Base-by-base conservation (phyloP, 768 basidiomycete species). In the Phaeotremella skinneri region DNA sequence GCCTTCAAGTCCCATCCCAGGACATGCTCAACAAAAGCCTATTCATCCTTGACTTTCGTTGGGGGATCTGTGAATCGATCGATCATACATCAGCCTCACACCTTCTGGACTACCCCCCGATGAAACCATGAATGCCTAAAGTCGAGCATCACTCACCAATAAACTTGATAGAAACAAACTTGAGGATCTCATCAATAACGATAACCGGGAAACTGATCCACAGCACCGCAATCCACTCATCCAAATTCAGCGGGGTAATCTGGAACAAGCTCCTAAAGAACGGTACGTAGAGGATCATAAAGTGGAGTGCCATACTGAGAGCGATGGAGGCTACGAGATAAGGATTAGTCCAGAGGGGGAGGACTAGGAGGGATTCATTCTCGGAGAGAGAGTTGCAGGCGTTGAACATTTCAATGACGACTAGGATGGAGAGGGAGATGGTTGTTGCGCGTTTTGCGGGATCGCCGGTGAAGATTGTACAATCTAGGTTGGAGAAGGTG, bases 231-330 rank as follows among this genome's bases (percentile, higher is more conserved):
- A 87, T 85, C 94, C 94, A 99, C 78, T 99, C 94, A 21, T 77
- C 78, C 89, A 87, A 91, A 81, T 97, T 94, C 60, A 99, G 83
- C 2, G 93, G 91, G 0, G 88, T 87, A 75, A 97, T 96, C 42
- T 88, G 89, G 74, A 98, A 97, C 58, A 96, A 72, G 5, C 85
- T 81, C 88, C 91, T 66, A 62, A 99, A 91, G 86, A 96, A 90
- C 2, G 94, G 93, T 32, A 96, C 89, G 76, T 99, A 99, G 62
- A 99, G 82, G 70, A 98, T 97, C 81, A 87, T 88, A 69, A 96
- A 84, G 77, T 98, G 94, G 27, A 98, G 80, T 1, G 79, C 85
- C 93, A 98, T 97, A 76, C 90, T 93, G 54, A 99, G 79, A 16
- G 86, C 76, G 71, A 97, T 90, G 29, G 91, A 91, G 17, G 78